phyloP scores from a whole-genome alignment of 176 grass and related monocot genomes.

The Calamus simplicifolius region DNA sequence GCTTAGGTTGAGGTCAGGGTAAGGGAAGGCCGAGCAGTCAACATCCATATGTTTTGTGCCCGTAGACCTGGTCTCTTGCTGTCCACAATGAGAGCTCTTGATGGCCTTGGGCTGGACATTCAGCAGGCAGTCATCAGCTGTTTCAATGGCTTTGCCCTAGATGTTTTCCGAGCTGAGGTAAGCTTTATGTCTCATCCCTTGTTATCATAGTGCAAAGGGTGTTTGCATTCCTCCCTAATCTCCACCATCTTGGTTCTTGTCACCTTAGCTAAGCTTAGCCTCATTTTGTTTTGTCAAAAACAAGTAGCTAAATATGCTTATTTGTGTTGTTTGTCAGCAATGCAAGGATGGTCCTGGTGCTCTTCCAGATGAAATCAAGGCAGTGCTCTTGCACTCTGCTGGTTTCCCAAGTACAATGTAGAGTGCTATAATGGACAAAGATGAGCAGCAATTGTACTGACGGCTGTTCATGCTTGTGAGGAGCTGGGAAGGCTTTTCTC shows the following conservation, averaged over 20 bases:
- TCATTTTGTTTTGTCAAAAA: too few relatives aligned
- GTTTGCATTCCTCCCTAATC: too few relatives aligned
- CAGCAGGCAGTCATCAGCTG: conserved; percentile 95
- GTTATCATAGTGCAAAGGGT: too few relatives aligned
- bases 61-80: conserved; percentile 82
- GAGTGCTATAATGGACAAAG: neutral
- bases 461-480: conserved; percentile 5
- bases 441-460: neutral
- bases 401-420: conserved; percentile 46
- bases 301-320: neutral
- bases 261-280: too few relatives aligned
- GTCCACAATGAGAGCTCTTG: conserved; percentile 70
- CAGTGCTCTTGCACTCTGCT: conserved; percentile 64
- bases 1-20: conserved; percentile 75
- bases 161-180: conserved; percentile 96
- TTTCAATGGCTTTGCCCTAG: conserved; percentile 89
- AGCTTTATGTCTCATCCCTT: neutral
- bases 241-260: too few relatives aligned
- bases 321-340: conserved; percentile 45
- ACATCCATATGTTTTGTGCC: conserved; percentile 93
- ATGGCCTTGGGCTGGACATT: conserved; percentile 85
- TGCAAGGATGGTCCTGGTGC: conserved; percentile 68
- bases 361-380: conserved; percentile 85
- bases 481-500: too few relatives aligned
- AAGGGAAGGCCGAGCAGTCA: conserved; percentile 75